These are phyloP conservation scores for Phallus indusiatus DNA, from an alignment of 768 basidiomycete genomes.

Conservation along the genomic window DNA sequence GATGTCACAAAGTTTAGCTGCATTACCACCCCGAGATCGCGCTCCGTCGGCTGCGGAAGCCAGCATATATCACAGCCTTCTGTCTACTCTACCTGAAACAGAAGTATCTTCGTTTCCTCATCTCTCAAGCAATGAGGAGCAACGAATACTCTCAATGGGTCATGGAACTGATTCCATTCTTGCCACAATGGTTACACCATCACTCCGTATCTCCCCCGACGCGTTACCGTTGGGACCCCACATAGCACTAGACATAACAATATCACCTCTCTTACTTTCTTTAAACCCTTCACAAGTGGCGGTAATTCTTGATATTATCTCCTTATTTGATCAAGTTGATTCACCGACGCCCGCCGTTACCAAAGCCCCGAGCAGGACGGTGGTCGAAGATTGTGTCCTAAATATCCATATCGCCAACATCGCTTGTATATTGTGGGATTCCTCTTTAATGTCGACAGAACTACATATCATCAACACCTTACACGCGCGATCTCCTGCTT, in stretches of 20 bases:
- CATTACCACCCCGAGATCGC: slow-evolving; percentile 33
- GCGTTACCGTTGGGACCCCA: slow-evolving; percentile 1
- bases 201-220: slow-evolving; percentile 15
- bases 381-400: neutral
- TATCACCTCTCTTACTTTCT: neutral
- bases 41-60: slow-evolving; percentile 26
- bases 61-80: slow-evolving; percentile 74
- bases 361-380: neutral
- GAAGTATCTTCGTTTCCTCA: slow-evolving; percentile 10
- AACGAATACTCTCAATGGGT: slow-evolving; percentile 47
- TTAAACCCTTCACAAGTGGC: slow-evolving; percentile 3
- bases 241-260: neutral
- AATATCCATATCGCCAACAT: neutral
- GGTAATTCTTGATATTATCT: slow-evolving; percentile 1
- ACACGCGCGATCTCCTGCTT: neutral
- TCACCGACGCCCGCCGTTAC: neutral
- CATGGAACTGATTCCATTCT: slow-evolving; percentile 48
- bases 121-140: slow-evolving; percentile 21
- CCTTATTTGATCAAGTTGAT: neutral
- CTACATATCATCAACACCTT: neutral
- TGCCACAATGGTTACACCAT: slow-evolving; percentile 43
- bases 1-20: slow-evolving; percentile 71
- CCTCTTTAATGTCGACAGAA: neutral
- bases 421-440: neutral
- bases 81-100: slow-evolving; percentile 28